Conservation (phyloP, 495 filamentous ascomycete genomes). For the Sphaerosporella brunnea region DNA sequence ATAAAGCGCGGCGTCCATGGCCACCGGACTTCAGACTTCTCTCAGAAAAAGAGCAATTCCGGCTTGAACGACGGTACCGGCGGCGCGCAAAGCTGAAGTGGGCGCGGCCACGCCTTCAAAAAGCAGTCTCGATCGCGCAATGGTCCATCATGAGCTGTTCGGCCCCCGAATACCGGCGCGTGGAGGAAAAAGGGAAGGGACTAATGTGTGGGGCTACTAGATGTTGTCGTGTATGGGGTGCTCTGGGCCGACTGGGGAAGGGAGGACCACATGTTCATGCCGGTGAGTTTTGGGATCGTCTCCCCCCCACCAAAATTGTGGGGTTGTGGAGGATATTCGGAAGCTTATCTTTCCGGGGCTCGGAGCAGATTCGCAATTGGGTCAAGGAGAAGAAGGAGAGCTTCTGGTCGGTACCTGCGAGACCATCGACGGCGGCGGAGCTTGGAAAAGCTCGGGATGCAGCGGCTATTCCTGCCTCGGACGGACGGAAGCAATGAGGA, state of each 20-base stretch:
- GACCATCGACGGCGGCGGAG: background rate
- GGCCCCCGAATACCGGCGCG: slow-evolving; percentile 22
- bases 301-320: no score
- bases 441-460: no score
- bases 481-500: background rate
- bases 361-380: slow-evolving; percentile 1
- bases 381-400: slow-evolving; percentile 3
- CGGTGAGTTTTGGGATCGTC: slow-evolving; percentile 33
- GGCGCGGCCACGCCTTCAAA: slow-evolving; percentile 55
- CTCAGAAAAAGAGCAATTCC: slow-evolving; percentile 65
- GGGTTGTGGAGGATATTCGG: no score
- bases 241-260: slow-evolving; percentile 63
- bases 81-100: slow-evolving; percentile 53
- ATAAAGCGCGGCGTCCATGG: slow-evolving; percentile 75
- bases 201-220: slow-evolving; percentile 27
- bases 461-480: background rate
- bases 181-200: slow-evolving; percentile 2
- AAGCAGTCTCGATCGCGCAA: slow-evolving; percentile 51
- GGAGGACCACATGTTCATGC: slow-evolving; percentile 43
- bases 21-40: slow-evolving; percentile 80
- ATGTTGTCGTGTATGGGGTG: slow-evolving; percentile 50
- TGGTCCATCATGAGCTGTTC: slow-evolving; percentile 46
- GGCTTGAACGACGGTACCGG: slow-evolving; percentile 59
- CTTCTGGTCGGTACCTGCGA: slow-evolving; percentile 3
- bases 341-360: no score